Evolutionary conservation across 768 basidiomycete genomes (phyloP), one percentile per base, ranked within the genome.

Genomic region (Rhodotorula paludigena): DNA sequence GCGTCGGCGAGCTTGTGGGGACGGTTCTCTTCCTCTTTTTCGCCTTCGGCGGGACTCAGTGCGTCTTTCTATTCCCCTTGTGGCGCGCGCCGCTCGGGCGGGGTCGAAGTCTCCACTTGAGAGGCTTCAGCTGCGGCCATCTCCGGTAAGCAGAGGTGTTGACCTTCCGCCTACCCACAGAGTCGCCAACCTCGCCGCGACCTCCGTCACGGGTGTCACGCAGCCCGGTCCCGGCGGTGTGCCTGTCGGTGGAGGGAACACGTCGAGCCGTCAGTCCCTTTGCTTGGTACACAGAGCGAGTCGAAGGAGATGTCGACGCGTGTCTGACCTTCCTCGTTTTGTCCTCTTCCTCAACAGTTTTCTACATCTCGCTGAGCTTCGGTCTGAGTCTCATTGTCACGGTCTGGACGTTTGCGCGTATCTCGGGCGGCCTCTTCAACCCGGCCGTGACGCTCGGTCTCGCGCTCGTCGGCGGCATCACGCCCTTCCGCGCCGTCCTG

Each of bases 291-390:
- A 21, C 28, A 18, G 28, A 0, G 25, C 21, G n/a, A 6, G 28
- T 2, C n/a, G 3, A 42, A 42, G 42, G 21, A 39, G 3, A 25
- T n/a, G 15, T 21, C 23, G 42, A 42, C 42, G 18, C 42, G 2
- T 18, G 41, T 3, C 20, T 9, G 42, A 9, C 18, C 28, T 42
- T 28, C 14, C 1, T 12, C 30, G n/a, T 32, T 10, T 36, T 14
- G 1, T 33, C 25, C 1, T 38, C 30, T 1, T 21, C 14, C 7
- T 10, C 6, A 2, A 11, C 60, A 67, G 61, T 73, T 30, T 49
- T 75, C 36, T 73, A 69, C 69, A 73, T 75, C 66, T 49, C 69
- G 15, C 42, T 68, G 21, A 55, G 56, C 16, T 68, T 73, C 54
- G 74, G 74, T 16, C 53, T 75, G 41, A 68, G 69, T 2, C 71